phyloP scores from a whole-genome alignment of 2,329 filamentous ascomycete species.

The Chrysoporthe puriensis region DNA sequence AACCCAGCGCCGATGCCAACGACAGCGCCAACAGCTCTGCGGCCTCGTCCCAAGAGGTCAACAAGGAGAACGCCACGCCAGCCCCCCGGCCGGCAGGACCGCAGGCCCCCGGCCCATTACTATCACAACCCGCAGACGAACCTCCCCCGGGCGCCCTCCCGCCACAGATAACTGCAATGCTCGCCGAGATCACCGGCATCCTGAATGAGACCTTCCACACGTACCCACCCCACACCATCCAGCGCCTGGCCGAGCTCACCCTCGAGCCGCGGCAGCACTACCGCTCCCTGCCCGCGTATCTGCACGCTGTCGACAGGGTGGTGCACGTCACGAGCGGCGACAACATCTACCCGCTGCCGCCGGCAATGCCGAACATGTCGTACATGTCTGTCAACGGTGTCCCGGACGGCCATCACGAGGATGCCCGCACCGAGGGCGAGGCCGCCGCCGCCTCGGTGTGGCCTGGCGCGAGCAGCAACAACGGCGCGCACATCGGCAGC shows the following conservation, averaged over 20 bases:
- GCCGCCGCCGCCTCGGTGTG: conserved; percentile 35
- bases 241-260: conserved; percentile 87
- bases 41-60: conserved; percentile 57
- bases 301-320: conserved; percentile 88
- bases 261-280: conserved; percentile 79
- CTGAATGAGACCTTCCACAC: conserved; percentile 69
- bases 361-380: conserved; percentile 62
- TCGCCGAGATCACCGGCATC: conserved; percentile 63
- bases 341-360: conserved; percentile 81
- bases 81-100: conserved; percentile 40
- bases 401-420: conserved; percentile 43
- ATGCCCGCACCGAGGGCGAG: conserved; percentile 37
- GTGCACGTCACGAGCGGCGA: conserved; percentile 85
- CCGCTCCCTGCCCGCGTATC: conserved; percentile 77
- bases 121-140: conserved; percentile 31
- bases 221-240: conserved; percentile 88
- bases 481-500: conserved; percentile 59
- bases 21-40: conserved; percentile 21
- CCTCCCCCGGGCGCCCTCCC: conserved; percentile 58
- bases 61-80: conserved; percentile 71
- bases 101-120: conserved; percentile 43
- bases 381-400: conserved; percentile 65
- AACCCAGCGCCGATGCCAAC: conserved; percentile 32
- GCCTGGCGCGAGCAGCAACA: conserved; percentile 45
- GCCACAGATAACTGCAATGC: conserved; percentile 63